A percentile compares a stretch with the other conserved stretches of the same genome.
Conservation (phyloP, 176 grass and related monocot genomes). For the Avena eriantha region DNA sequence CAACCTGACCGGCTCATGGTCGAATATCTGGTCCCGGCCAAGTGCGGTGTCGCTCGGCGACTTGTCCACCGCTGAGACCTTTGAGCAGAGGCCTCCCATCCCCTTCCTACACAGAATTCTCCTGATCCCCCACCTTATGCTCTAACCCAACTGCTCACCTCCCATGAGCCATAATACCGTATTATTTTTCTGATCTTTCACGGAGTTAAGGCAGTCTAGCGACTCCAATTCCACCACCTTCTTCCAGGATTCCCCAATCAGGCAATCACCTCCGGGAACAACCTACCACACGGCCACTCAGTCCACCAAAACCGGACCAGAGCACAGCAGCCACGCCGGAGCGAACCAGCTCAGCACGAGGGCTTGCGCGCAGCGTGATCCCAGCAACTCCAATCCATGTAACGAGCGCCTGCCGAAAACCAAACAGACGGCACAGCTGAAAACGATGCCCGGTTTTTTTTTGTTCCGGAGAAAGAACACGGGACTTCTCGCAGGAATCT, state of each 20-base stretch:
- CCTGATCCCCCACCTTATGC: conserved; percentile 26
- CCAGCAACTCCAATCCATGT: conserved; percentile 46
- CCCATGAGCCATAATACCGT: neutral
- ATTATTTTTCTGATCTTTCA: neutral
- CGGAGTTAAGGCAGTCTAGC: neutral
- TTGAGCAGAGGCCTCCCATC: conserved; percentile 93
- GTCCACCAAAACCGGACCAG: neutral
- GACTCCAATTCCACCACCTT: conserved; percentile 13
- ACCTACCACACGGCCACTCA: neutral
- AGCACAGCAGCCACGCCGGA: conserved; percentile 15
- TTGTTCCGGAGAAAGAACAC: neutral
- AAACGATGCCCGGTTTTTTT: neutral
- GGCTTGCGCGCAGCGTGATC: conserved; percentile 14
- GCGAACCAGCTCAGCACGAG: conserved; percentile 12
- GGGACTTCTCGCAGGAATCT: neutral
- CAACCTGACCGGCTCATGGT: conserved; percentile 39
- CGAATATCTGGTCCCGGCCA: conserved; percentile 45
- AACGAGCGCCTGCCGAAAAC: conserved; percentile 33
- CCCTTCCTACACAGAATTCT: neutral
- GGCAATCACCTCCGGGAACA: conserved; percentile 25
- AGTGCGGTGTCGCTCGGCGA: conserved; percentile 82
- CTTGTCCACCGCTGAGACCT: conserved; percentile 82
- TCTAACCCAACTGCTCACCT: conserved; percentile 36
- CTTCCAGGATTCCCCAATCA: conserved; percentile 20
- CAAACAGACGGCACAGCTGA: neutral